phyloP scores from a whole-genome alignment of 1,284 basidiomycete genomes.

The Xerocomus minutiporus region DNA sequence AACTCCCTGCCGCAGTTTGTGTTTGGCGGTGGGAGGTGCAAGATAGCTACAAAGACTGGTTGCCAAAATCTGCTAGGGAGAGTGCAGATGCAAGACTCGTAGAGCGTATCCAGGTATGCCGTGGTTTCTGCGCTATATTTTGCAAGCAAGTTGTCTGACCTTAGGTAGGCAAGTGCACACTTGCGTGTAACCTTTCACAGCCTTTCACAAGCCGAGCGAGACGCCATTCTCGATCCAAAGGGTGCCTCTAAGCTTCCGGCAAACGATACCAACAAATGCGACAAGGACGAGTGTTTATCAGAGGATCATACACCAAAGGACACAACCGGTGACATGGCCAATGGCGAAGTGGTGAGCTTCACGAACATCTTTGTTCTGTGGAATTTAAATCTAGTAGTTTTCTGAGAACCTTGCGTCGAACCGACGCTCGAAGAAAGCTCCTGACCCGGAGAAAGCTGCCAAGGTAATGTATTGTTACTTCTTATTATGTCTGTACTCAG shows the following conservation, averaged over 20 bases:
- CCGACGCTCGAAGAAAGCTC: conserved; percentile 46
- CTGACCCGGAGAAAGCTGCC: conserved; percentile 55
- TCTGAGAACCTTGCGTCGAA: conserved; percentile 17
- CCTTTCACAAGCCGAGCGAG: conserved; percentile 52
- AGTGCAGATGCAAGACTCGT: conserved; percentile 58
- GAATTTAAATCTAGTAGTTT: conserved; percentile 12
- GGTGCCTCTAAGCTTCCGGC: conserved; percentile 37
- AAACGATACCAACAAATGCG: conserved; percentile 37
- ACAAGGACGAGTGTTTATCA: conserved; percentile 1
- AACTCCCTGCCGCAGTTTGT: conserved; percentile 54
- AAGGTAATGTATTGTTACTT: conserved; percentile 43
- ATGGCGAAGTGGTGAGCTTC: conserved; percentile 34
- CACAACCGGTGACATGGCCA: conserved; percentile 27
- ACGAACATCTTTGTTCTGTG: background rate
- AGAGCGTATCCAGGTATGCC: conserved; percentile 63
- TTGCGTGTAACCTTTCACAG: conserved; percentile 50
- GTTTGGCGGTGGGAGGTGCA: conserved; percentile 90
- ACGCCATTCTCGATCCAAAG: conserved; percentile 52
- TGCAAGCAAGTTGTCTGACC: conserved; percentile 1
- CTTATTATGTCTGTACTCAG: conserved; percentile 4
- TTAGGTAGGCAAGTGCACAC: conserved; percentile 54
- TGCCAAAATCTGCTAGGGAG: conserved; percentile 67
- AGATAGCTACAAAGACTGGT: conserved; percentile 51
- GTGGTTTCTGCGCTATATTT: background rate
- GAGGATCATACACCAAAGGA: conserved; percentile 21